Conservation (phyloP, 1,139 yeast species). For the Yamadazyma trypodendri region DNA sequence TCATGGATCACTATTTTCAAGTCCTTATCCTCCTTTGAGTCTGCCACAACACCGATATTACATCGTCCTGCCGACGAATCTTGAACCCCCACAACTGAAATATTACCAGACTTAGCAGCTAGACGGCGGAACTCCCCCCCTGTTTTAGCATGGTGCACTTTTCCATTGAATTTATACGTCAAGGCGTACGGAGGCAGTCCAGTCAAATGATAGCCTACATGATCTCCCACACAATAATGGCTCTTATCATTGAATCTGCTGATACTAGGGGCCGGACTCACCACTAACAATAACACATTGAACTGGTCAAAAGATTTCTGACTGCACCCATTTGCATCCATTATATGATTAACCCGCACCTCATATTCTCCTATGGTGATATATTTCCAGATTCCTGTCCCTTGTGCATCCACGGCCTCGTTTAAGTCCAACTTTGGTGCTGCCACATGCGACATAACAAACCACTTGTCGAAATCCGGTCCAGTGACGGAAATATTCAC, state of each 20-base stretch:
- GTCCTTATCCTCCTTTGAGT: conserved; percentile 35
- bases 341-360: conserved; percentile 54
- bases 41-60: conserved; percentile 53
- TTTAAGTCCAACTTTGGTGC: conserved; percentile 12
- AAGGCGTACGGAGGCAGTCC: conserved; percentile 83
- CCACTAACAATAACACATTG: conserved; percentile 45
- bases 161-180: conserved; percentile 69
- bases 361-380: conserved; percentile 48
- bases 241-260: conserved; percentile 35
- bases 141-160: conserved; percentile 58
- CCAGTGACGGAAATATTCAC: conserved; percentile 45
- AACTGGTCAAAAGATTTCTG: conserved; percentile 35
- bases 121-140: conserved; percentile 58
- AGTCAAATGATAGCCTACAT: conserved; percentile 68
- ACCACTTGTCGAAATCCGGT: conserved; percentile 6
- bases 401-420: conserved; percentile 11
- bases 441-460: not conserved
- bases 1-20: conserved; percentile 64
- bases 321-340: conserved; percentile 72
- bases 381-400: conserved; percentile 8
- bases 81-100: conserved; percentile 64
- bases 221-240: conserved; percentile 88
- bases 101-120: conserved; percentile 77
- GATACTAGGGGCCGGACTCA: conserved; percentile 78
- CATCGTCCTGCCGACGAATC: conserved; percentile 78